These are phyloP conservation scores for Cochliopodium minus DNA, from an alignment of 208 protist genomes.

Conservation along the genomic window DNA sequence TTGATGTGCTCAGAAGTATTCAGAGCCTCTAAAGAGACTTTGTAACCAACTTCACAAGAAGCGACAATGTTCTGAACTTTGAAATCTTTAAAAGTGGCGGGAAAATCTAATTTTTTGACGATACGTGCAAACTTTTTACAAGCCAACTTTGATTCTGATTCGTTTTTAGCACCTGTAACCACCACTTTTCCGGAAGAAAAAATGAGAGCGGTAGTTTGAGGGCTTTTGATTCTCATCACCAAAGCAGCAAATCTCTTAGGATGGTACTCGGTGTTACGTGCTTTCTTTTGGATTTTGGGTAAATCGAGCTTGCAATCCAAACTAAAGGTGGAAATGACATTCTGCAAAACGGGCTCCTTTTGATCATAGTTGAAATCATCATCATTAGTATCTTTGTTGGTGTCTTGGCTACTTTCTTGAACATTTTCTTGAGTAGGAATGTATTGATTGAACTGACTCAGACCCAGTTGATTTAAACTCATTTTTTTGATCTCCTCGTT, in stretches of 20 bases:
- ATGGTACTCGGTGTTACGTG: slow-evolving; percentile 73
- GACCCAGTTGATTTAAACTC: no score
- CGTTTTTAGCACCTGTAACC: slow-evolving; percentile 47
- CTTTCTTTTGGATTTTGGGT: slow-evolving; percentile 45
- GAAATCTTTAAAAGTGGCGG: slow-evolving; percentile 47
- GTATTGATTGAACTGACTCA: no score
- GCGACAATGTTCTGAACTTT: slow-evolving; percentile 70
- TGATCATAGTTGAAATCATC: no score
- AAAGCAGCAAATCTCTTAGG: slow-evolving; percentile 64
- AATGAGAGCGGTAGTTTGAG: slow-evolving; percentile 66
- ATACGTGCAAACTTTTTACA: slow-evolving; percentile 56
- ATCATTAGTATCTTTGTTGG: no score
- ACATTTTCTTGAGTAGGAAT: no score
- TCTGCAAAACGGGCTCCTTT: no score
- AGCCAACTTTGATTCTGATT: slow-evolving; percentile 36
- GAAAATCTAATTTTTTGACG: slow-evolving; percentile 56
- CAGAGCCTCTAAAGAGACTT: slow-evolving; percentile 51
- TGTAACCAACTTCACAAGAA: slow-evolving; percentile 56
- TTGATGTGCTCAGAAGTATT: slow-evolving; percentile 26
- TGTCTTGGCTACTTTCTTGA: no score
- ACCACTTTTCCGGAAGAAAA: slow-evolving; percentile 71
- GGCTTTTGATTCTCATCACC: slow-evolving; percentile 63
- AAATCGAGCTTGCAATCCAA: slow-evolving; percentile 45
- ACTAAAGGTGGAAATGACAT: slow-evolving; percentile 67
- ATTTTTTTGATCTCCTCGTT: no score